Evolutionary conservation across 2,329 filamentous ascomycete species (phyloP).

Genomic region (Teratosphaeria gauchensis): DNA sequence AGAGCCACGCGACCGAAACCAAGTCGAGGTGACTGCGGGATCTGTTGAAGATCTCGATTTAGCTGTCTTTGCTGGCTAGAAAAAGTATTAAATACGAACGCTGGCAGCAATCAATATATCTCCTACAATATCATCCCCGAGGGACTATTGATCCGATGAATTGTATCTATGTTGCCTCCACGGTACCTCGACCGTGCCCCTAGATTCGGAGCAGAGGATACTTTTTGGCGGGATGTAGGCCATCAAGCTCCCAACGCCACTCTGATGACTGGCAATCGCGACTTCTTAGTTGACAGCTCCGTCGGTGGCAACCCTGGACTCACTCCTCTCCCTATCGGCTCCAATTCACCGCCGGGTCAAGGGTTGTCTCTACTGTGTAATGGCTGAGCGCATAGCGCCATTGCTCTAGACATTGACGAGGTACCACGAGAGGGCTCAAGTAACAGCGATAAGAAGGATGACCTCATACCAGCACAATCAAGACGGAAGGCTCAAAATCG

Average conservation of each 20-base stretch:
- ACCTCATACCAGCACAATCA: constrained; percentile 41
- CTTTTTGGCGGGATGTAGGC: constrained; percentile 33
- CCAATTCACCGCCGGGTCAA: constrained; percentile 17
- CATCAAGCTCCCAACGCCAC: constrained; percentile 29
- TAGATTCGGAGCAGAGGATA: constrained; percentile 23
- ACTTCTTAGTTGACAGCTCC: constrained; percentile 9
- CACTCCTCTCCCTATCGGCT: constrained; percentile 10
- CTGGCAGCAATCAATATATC: no score
- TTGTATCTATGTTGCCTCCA: constrained; percentile 44
- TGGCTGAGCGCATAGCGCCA: constrained; percentile 35
- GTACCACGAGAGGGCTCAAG: constrained; percentile 24
- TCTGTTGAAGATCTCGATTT: neutral
- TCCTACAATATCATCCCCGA: neutral
- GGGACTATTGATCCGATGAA: constrained; percentile 39
- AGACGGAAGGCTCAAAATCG: constrained; percentile 60
- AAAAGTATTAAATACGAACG: no score
- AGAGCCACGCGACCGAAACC: neutral
- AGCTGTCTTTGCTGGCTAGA: neutral
- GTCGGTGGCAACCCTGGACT: constrained; percentile 6
- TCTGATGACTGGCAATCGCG: constrained; percentile 19
- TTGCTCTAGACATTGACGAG: constrained; percentile 30
- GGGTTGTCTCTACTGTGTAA: constrained; percentile 12
- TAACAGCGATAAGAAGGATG: constrained; percentile 40
- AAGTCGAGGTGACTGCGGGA: neutral
- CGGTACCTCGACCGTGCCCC: constrained; percentile 37